Base-by-base conservation (phyloP, 371 early-diverging fungal species). In the Circinella minor region DNA sequence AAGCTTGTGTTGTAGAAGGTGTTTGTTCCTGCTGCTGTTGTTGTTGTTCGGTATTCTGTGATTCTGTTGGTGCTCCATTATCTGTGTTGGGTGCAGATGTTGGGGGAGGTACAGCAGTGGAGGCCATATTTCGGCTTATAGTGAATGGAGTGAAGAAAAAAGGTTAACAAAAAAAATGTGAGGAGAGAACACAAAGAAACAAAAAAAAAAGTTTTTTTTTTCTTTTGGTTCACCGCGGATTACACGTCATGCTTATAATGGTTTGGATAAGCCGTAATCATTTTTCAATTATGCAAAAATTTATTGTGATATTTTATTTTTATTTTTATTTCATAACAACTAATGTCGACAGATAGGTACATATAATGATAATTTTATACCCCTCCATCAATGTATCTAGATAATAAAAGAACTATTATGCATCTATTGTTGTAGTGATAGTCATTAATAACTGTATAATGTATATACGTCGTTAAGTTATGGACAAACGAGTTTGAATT, bases 81-180 rank as follows among this genome's bases (percentile, higher is more conserved):
- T 57, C 57, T n/a, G 18, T 57, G 34, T 57, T 57, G 11, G 57
- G 36, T 57, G 57, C 57, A 57, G 57, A 57, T 57, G 57, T 34
- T 13, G 57, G 11, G 57, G 57, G 57, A 5, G 57, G 34, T 27
- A 34, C 57, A 57, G 36, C 57, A 18, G 57, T 11, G 34, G 57
- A 57, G 57, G 57, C 57, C 57, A 57, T 27, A 27, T 57, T 57
- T 57, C 57, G 57, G 11, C 14, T 57, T 57, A 57, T 57, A 34
- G 57, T 57, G 57, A 34, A n/a, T 51, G 51, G 51, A 51, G 27
- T 27, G 43, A 43, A 43, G 43, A 11, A 9, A 43, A 43, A 43
- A 43, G 43, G 43, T 27, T 27, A 3, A 43, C 6, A 11, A 43
- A 43, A 43, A 43, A 43, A 43, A 54, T 13, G 6, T n/a, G 15